phyloP scores from a whole-genome alignment of 768 basidiomycete species.

The Serpula lacrymans region DNA sequence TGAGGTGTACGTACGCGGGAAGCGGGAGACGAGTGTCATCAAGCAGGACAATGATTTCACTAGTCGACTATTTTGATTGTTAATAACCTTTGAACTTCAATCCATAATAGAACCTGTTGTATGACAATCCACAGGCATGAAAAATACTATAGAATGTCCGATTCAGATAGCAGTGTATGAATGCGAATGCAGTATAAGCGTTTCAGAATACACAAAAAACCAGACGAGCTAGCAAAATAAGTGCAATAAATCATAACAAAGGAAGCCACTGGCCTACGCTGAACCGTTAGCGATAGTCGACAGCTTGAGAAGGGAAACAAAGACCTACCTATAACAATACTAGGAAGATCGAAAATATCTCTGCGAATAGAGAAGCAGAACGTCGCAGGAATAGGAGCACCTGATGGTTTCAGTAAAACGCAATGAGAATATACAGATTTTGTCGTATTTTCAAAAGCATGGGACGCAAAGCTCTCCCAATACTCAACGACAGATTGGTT shows the following conservation, averaged over 20 bases:
- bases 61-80: background rate
- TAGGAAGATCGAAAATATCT: slow-evolving; percentile 88
- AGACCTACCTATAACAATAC: slow-evolving; percentile 76
- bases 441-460: slow-evolving; percentile 97
- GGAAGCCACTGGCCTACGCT: slow-evolving; percentile 82
- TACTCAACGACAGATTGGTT: slow-evolving; percentile 94
- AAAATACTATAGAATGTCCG: too few relatives aligned
- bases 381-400: slow-evolving; percentile 83
- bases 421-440: slow-evolving; percentile 94
- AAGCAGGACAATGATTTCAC: background rate
- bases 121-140: too few relatives aligned
- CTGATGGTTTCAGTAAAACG: slow-evolving; percentile 80
- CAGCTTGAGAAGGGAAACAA: background rate
- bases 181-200: too few relatives aligned
- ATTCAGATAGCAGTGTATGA: too few relatives aligned
- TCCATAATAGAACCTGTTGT: too few relatives aligned
- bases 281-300: slow-evolving; percentile 4
- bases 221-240: too few relatives aligned
- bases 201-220: too few relatives aligned
- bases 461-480: slow-evolving; percentile 94
- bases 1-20: slow-evolving; percentile 6
- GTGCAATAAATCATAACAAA: slow-evolving; percentile 45
- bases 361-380: slow-evolving; percentile 96
- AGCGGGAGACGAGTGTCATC: background rate
- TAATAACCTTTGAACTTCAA: too few relatives aligned